A percentile compares a stretch with the other conserved stretches of the same genome.
These are phyloP conservation scores for Aureobasidium uvarum DNA, from an alignment of 2,329 filamentous ascomycete genomes.

Conservation along the genomic window DNA sequence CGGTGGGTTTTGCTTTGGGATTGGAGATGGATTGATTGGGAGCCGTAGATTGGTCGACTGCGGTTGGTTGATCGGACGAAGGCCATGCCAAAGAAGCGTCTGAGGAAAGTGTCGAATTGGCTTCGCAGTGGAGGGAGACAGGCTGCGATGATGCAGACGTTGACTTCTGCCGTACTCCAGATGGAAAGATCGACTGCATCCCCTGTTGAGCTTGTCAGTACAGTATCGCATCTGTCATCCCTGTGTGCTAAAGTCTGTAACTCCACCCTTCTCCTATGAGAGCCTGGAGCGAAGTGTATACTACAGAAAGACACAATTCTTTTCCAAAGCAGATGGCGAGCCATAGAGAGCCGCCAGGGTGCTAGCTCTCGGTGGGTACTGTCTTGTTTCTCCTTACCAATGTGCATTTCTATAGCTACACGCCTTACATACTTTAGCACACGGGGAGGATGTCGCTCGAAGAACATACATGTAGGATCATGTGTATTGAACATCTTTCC, in stretches of 20 bases:
- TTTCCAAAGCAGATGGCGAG: no score
- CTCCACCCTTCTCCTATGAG: no score
- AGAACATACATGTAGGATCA: conserved; percentile 23
- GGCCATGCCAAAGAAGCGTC: conserved; percentile 22
- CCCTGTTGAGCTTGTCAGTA: conserved; percentile 12
- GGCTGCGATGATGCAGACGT: conserved; percentile 29
- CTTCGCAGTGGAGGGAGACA: conserved; percentile 28
- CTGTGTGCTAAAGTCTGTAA: no score
- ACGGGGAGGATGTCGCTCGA: no score
- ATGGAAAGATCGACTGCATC: conserved; percentile 27
- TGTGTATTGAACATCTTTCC: conserved; percentile 23
- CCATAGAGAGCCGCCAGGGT: no score
- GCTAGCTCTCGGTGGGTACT: no score
- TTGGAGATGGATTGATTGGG: conserved; percentile 10
- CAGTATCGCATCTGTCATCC: no score
- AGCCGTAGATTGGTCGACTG: conserved; percentile 4
- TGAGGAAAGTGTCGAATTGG: conserved; percentile 27
- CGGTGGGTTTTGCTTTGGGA: conserved; percentile 6
- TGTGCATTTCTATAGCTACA: no score
- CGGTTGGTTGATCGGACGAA: conserved; percentile 14
- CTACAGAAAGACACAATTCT: no score
- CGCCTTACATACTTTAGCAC: no score
- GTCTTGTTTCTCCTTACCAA: no score
- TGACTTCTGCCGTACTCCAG: conserved; percentile 28
- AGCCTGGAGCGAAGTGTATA: no score